Percentiles rank a stretch among this genome's conserved stretches.
Conservation (phyloP, 2,329 filamentous ascomycete species). For the Exserohilum rostratum region DNA sequence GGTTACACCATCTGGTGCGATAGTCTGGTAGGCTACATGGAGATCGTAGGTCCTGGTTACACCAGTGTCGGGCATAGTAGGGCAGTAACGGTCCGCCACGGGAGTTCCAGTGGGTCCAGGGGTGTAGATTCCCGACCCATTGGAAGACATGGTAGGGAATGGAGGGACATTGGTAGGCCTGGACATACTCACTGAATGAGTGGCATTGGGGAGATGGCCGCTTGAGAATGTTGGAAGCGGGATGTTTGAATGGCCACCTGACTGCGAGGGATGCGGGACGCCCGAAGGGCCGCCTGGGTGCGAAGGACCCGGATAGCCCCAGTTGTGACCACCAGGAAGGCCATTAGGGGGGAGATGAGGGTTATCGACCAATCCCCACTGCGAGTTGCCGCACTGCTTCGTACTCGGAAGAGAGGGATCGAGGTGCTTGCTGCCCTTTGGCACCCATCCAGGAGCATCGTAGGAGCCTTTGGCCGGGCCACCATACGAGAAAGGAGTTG, state of each 20-base stretch:
- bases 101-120: constrained; percentile 14
- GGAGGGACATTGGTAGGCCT: background rate
- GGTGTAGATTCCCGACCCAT: constrained; percentile 11
- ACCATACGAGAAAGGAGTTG: constrained; percentile 32
- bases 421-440: constrained; percentile 28
- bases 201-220: no score
- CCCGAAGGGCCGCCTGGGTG: background rate
- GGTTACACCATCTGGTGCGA: constrained; percentile 38
- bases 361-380: constrained; percentile 37
- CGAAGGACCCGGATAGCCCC: constrained; percentile 8
- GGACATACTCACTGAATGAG: background rate
- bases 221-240: no score
- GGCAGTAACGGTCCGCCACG: constrained; percentile 19
- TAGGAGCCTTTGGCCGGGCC: constrained; percentile 27
- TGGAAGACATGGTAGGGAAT: constrained; percentile 18
- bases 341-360: constrained; percentile 32
- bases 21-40: constrained; percentile 34
- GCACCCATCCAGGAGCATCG: constrained; percentile 36
- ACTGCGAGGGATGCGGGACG: background rate
- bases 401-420: constrained; percentile 26
- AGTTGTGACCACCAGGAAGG: constrained; percentile 20
- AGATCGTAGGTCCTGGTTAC: constrained; percentile 41
- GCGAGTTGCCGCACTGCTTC: constrained; percentile 36
- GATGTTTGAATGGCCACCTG: background rate
- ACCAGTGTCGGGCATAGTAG: constrained; percentile 41